These are phyloP conservation scores for Tylopilus plumbeoviolaceoides DNA, from an alignment of 768 basidiomycete species.

Conservation along the genomic window DNA sequence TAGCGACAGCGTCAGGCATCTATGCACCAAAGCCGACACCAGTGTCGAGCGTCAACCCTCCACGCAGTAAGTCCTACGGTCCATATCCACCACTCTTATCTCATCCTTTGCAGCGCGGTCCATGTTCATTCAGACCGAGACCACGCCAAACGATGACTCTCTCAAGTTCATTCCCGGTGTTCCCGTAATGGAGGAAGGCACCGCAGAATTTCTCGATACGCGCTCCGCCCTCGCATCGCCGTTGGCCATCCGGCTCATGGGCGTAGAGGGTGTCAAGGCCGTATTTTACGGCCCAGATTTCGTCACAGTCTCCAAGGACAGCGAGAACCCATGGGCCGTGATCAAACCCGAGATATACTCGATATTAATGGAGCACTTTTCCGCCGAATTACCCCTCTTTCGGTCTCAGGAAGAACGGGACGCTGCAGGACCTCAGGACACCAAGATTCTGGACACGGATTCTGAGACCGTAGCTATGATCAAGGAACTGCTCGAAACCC, in stretches of 20 bases:
- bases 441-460: constrained; percentile 88
- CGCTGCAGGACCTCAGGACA: constrained; percentile 88
- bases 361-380: constrained; percentile 95
- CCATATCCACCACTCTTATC: neutral
- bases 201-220: constrained; percentile 92
- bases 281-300: constrained; percentile 99
- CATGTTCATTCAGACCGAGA: constrained; percentile 99
- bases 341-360: constrained; percentile 97
- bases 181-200: constrained; percentile 81
- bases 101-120: constrained; percentile 51
- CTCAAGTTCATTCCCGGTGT: constrained; percentile 97
- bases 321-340: constrained; percentile 81
- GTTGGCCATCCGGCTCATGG: constrained; percentile 92
- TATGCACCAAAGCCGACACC: constrained; percentile 9
- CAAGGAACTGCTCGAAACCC: constrained; percentile 92
- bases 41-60: constrained; percentile 11
- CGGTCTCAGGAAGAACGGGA: constrained; percentile 75
- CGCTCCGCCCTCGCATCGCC: constrained; percentile 85
- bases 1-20: constrained; percentile 33
- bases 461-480: constrained; percentile 98
- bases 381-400: constrained; percentile 85
- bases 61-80: constrained; percentile 32
- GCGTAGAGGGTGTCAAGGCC: constrained; percentile 82
- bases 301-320: constrained; percentile 90
- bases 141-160: constrained; percentile 95